A percentile compares a stretch with the other conserved stretches of the same genome.
These are phyloP conservation scores for Calocera viscosa DNA, from an alignment of 768 basidiomycete species.

Conservation along the genomic window DNA sequence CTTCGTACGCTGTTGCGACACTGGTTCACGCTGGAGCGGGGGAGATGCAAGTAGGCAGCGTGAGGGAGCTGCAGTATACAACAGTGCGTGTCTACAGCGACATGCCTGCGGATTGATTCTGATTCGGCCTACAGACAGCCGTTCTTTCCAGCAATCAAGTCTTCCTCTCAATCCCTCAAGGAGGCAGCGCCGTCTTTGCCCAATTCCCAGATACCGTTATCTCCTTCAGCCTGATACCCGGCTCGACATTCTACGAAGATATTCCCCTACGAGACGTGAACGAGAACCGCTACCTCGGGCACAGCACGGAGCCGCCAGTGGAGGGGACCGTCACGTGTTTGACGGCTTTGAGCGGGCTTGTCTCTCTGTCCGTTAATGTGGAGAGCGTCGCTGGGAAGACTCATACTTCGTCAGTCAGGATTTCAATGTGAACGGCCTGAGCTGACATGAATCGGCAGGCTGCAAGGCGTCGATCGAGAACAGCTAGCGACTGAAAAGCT, in stretches of 20 bases:
- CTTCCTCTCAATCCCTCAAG: slow-evolving; percentile 22
- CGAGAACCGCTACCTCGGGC: slow-evolving; percentile 30
- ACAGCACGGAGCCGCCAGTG: not conserved
- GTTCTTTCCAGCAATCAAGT: slow-evolving; percentile 22
- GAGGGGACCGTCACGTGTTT: not conserved
- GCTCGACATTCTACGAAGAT: slow-evolving; percentile 26
- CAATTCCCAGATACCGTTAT: slow-evolving; percentile 27
- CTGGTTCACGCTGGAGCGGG: not conserved
- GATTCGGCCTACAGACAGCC: slow-evolving; percentile 25
- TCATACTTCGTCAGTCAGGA: not conserved
- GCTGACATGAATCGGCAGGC: not conserved
- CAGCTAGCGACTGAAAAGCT: slow-evolving; percentile 23
- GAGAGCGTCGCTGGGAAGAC: not conserved
- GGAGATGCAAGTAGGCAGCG: not conserved
- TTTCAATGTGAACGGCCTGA: not conserved
- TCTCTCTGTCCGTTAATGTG: not conserved
- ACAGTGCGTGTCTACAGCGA: slow-evolving; percentile 7
- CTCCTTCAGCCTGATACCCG: slow-evolving; percentile 21
- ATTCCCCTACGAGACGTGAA: slow-evolving; percentile 26
- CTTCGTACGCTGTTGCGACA: slow-evolving; percentile 1
- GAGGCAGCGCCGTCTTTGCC: slow-evolving; percentile 24
- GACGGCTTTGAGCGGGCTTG: slow-evolving; percentile 11
- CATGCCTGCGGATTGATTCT: not conserved
- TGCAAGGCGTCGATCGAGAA: not conserved
- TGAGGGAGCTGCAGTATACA: slow-evolving; percentile 15